Percentiles rank a stretch among this genome's conserved stretches.
These are phyloP conservation scores for Dianthus caryophyllus DNA, from an alignment of 148 eudicot genomes.

Conservation along the genomic window DNA sequence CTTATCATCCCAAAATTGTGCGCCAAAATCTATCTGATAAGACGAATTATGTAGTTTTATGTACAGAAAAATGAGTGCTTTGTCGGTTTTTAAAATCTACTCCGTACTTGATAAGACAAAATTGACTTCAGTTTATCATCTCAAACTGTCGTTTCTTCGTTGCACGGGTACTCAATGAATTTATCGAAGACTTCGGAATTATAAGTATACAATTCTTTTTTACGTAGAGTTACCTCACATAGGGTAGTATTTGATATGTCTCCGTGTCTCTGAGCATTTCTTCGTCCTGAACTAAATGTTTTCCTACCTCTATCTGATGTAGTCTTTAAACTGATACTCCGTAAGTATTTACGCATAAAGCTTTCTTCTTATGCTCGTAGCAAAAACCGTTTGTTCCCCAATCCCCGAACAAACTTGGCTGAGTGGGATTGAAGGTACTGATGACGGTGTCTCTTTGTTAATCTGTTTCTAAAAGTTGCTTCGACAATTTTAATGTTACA, in stretches of 20 bases:
- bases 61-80: no score
- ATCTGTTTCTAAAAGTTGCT: neutral
- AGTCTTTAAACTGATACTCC: neutral
- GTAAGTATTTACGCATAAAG: neutral
- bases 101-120: no score
- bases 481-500: neutral
- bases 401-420: slow-evolving; percentile 88
- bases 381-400: slow-evolving; percentile 61
- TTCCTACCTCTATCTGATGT: neutral
- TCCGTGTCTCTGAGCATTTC: neutral
- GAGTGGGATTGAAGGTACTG: slow-evolving; percentile 97
- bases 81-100: no score
- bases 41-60: no score
- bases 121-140: no score
- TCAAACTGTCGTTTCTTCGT: slow-evolving; percentile 95
- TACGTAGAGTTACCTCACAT: neutral
- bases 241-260: slow-evolving; percentile 2
- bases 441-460: neutral
- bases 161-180: no score
- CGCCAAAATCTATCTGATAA: no score
- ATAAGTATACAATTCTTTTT: no score
- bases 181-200: no score
- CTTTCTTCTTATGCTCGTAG: slow-evolving; percentile 34
- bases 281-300: neutral
- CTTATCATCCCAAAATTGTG: no score